phyloP scores from a whole-genome alignment of 208 protist species.

The Leishmania tarentolae region DNA sequence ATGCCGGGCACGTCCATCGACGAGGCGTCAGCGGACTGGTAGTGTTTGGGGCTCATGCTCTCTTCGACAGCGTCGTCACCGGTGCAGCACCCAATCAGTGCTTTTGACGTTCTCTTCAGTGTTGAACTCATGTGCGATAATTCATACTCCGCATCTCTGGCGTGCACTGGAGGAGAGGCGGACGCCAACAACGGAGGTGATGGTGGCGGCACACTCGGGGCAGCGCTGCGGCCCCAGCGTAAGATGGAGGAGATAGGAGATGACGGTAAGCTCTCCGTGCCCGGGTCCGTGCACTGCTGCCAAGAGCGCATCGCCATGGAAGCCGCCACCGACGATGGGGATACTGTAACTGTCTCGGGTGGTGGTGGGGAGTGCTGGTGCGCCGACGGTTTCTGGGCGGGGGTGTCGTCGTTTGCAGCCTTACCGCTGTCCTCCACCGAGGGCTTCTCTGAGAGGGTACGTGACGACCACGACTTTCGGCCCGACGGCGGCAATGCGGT shows the following conservation, averaged over 20 bases:
- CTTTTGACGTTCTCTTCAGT: background rate
- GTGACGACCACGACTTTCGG: background rate
- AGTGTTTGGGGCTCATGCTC: background rate
- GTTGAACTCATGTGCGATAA: background rate
- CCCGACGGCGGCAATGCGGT: background rate
- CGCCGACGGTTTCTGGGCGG: background rate
- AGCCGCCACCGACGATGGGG: background rate
- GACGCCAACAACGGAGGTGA: background rate
- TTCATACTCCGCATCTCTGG: background rate
- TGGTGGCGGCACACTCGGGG: background rate
- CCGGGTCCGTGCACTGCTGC: background rate
- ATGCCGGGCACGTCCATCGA: background rate
- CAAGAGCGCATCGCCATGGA: constrained; percentile 4
- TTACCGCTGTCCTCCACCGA: background rate
- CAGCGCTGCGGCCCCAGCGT: constrained; percentile 1
- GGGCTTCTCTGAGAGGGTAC: background rate
- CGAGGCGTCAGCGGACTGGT: background rate
- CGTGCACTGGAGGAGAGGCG: background rate
- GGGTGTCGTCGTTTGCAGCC: background rate
- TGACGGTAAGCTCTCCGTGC: background rate
- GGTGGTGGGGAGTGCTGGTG: background rate
- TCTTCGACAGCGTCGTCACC: background rate
- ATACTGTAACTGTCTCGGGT: background rate
- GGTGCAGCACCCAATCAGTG: background rate
- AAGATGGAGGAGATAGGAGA: constrained; percentile 1